Base-by-base conservation (phyloP, 2,329 filamentous ascomycete species). In the Chaetothyriales sp. region DNA sequence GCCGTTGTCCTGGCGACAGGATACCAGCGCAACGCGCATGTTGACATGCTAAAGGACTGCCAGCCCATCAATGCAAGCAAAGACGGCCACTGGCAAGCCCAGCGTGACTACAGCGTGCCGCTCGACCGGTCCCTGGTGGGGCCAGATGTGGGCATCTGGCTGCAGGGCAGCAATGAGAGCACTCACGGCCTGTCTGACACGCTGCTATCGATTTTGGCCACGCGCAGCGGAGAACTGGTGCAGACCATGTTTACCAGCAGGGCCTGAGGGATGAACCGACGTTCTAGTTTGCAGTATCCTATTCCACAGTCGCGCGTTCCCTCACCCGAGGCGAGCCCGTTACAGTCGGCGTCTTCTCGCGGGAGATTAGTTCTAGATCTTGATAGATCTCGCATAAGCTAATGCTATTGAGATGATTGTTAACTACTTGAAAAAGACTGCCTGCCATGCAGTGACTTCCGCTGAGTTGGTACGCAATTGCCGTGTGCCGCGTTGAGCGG, bases 121-220 rank as follows among this genome's bases (percentile, higher is more conserved):
- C 88, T 94, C 64, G 75, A 78, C 47, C 71, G 77, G 1, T 82
- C 78, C 28, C 75, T 77, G 47, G 83, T 97, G 33, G 77, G 80
- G n/a, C 65, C 75, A 0, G 80, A 82, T 45, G 84, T 87, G 13
- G 89, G 89, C 2, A 75, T 97, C 53, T 97, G 86, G 84, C 74
- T 97, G 61, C 92, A 97, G 67, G 90, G 90, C 29, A 95, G 89
- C 71, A 94, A 89, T 66, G 89, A 97, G 73, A 81, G 77, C 56
- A 94, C 89, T 33, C 90, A 97, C 67, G 90, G 90, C 54, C 70
- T 94, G 69, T 88, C 86, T 65, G 86, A 94, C 67, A 87, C 83
- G 46, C 76, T 94, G 49, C 75, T 94, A 49, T 90, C 86, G 1
- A 84, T 92, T 56, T 72, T 92, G 56, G 80, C 85, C 5, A 80